Conservation (phyloP, 2,329 filamentous ascomycete species). For the Corinectria fuckeliana region DNA sequence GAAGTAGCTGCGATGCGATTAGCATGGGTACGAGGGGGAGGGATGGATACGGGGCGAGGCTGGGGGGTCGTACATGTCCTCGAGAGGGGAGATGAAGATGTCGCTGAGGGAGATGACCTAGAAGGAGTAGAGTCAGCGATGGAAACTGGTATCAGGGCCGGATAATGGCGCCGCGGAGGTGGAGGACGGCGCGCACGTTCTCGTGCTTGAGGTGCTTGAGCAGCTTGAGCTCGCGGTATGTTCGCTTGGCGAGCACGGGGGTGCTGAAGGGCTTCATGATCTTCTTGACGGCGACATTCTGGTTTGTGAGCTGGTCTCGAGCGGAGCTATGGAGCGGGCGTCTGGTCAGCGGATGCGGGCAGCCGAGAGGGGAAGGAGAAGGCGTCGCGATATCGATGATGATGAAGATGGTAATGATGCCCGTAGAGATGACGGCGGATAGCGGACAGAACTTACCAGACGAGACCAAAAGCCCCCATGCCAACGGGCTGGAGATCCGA, state of each 20-base stretch:
- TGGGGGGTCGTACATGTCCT: conserved; percentile 80
- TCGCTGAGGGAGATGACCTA: conserved; percentile 98
- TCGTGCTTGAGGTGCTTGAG: conserved; percentile 96
- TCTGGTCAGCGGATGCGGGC: conserved; percentile 5
- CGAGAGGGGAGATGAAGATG: conserved; percentile 98
- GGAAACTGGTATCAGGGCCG: background rate
- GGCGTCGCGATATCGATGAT: background rate
- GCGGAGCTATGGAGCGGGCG: conserved; percentile 72
- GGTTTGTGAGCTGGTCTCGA: conserved; percentile 94
- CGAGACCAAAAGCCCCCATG: conserved; percentile 98
- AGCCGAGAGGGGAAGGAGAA: conserved; percentile 1
- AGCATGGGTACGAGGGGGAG: conserved; percentile 21
- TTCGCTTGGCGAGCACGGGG: conserved; percentile 96
- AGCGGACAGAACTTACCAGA: conserved; percentile 71
- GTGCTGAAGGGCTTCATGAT: conserved; percentile 99
- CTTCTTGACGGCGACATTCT: conserved; percentile 99
- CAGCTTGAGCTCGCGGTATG: conserved; percentile 96
- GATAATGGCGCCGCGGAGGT: background rate
- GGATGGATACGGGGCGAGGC: conserved; percentile 20
- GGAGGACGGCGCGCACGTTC: conserved; percentile 67
- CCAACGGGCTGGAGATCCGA: conserved; percentile 97
- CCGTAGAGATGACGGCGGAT: background rate
- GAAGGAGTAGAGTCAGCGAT: conserved; percentile 18
- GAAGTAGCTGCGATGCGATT: conserved; percentile 73
- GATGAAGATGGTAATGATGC: conserved; percentile 18